A percentile compares a stretch with the other conserved stretches of the same genome.
phyloP scores from a whole-genome alignment of 2,329 filamentous ascomycete genomes.

The Fusarium verticillioides region DNA sequence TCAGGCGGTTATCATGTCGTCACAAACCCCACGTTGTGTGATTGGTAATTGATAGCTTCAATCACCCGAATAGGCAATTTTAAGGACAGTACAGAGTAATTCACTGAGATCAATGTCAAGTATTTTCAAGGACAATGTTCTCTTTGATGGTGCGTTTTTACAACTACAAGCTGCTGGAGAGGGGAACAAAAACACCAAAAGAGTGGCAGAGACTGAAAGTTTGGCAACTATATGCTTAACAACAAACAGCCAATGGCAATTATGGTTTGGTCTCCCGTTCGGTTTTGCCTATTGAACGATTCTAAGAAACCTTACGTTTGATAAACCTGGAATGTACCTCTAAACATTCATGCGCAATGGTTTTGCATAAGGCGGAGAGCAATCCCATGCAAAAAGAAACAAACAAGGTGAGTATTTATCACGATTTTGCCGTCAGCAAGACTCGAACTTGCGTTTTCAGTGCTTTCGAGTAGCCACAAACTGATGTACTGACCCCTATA shows the following conservation, averaged over 20 bases:
- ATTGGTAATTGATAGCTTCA: conserved; percentile 32
- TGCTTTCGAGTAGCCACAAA: conserved; percentile 25
- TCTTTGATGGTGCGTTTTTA: not conserved
- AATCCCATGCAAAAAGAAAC: not conserved
- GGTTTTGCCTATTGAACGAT: not conserved
- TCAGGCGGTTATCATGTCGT: conserved; percentile 26
- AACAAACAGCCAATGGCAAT: not conserved
- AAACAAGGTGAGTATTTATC: not conserved
- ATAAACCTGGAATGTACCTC: not conserved
- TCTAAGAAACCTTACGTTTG: not conserved
- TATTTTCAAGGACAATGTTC: not conserved
- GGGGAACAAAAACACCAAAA: not conserved
- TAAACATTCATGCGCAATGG: not conserved
- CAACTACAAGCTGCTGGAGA: not conserved
- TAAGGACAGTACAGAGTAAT: not conserved
- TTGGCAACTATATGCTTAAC: not conserved
- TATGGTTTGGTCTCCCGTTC: not conserved
- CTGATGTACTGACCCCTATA: conserved; percentile 32
- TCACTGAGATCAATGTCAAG: not conserved
- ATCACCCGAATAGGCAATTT: conserved; percentile 9
- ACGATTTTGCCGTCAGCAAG: conserved; percentile 21
- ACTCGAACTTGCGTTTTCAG: conserved; percentile 32
- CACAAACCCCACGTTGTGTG: conserved; percentile 32
- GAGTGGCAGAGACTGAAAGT: not conserved
- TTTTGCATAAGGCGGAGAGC: not conserved